A percentile compares a stretch with the other conserved stretches of the same genome.
Evolutionary conservation across 768 basidiomycete species (phyloP).

Genomic region (Cantharellus anzutake): DNA sequence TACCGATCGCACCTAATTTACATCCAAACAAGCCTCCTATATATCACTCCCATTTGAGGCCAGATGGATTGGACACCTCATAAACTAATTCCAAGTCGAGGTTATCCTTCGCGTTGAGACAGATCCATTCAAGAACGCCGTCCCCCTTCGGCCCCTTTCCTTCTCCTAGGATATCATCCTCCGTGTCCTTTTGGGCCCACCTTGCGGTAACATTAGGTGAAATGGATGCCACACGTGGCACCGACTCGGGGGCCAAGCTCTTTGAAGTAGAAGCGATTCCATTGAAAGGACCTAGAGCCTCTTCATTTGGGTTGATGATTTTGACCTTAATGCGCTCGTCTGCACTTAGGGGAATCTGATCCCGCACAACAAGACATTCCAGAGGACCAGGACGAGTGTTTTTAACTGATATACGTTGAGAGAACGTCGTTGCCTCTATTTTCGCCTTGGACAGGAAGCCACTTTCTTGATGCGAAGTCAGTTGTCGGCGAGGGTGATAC

Average conservation of each 20-base stretch:
- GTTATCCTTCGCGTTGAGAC: conserved; percentile 24
- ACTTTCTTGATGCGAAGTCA: neutral
- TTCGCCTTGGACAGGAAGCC: conserved; percentile 1
- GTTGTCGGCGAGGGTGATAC: conserved; percentile 7
- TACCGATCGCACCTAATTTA: no score
- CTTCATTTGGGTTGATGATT: conserved; percentile 5
- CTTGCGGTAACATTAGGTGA: conserved; percentile 19
- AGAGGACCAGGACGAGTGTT: conserved; percentile 5
- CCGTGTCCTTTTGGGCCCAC: conserved; percentile 14
- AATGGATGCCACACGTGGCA: neutral
- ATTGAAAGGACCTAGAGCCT: neutral
- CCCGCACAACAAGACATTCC: conserved; percentile 2
- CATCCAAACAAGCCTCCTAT: no score
- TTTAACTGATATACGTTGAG: conserved; percentile 7
- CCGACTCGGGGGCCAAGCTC: no score
- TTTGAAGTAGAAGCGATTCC: neutral
- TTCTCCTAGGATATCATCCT: conserved; percentile 4
- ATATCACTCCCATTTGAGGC: no score
- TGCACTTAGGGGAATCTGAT: conserved; percentile 9
- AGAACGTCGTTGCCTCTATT: conserved; percentile 7
- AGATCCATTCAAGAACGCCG: conserved; percentile 37
- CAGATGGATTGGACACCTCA: conserved; percentile 28
- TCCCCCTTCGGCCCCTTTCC: conserved; percentile 11
- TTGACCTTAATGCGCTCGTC: conserved; percentile 7
- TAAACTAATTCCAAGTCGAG: conserved; percentile 29